These are phyloP conservation scores for Jacaranda copaia DNA, from an alignment of 257 asterid species.

Conservation along the genomic window DNA sequence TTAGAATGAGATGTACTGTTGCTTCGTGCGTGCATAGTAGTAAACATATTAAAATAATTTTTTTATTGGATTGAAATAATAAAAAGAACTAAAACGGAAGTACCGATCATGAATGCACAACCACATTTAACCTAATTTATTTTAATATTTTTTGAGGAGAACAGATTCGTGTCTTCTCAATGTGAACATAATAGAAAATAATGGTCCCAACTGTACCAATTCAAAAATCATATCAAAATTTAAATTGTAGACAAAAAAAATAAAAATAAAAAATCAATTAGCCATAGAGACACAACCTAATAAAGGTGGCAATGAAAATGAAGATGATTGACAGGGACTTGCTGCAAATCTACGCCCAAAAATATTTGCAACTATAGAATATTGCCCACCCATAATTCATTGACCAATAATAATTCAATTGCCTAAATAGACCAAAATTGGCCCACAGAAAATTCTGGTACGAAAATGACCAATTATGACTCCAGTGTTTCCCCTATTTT, in stretches of 20 bases:
- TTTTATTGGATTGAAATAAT: too few relatives aligned
- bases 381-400: slow-evolving; percentile 4
- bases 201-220: neutral
- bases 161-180: too few relatives aligned
- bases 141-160: too few relatives aligned
- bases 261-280: neutral
- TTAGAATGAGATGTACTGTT: too few relatives aligned
- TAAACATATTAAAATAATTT: too few relatives aligned
- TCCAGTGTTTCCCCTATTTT: neutral
- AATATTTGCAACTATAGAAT: slow-evolving; percentile 1
- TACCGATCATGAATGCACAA: too few relatives aligned
- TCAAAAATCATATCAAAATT: neutral
- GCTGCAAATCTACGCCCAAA: neutral
- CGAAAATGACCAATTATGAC: too few relatives aligned
- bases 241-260: neutral
- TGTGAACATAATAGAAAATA: too few relatives aligned
- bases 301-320: neutral
- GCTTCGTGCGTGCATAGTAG: too few relatives aligned
- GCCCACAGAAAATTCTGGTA: slow-evolving; percentile 11
- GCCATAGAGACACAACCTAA: neutral
- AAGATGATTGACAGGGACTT: slow-evolving; percentile 30
- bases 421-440: slow-evolving; percentile 13
- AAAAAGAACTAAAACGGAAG: too few relatives aligned
- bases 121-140: too few relatives aligned
- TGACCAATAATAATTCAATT: neutral